Evolutionary conservation across 495 filamentous ascomycete genomes (phyloP).

Genomic region (Hyaloscypha bicolor): DNA sequence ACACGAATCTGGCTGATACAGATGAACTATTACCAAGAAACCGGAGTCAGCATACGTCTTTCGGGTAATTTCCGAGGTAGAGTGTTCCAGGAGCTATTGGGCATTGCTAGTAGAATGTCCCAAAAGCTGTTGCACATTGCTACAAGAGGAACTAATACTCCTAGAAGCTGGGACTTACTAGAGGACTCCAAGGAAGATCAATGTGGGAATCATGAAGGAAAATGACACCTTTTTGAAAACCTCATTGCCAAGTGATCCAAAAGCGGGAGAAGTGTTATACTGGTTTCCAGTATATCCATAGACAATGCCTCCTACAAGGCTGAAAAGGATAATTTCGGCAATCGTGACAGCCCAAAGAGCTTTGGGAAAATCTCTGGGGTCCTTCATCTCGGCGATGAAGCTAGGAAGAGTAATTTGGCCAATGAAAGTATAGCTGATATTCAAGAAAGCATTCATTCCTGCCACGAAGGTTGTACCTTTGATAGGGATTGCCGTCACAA

Average conservation of each 20-base stretch:
- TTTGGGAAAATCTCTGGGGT: constrained; percentile 86
- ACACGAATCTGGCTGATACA: constrained; percentile 82
- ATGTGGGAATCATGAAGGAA: constrained; percentile 89
- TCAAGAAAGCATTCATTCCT: constrained; percentile 82
- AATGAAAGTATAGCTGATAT: constrained; percentile 92
- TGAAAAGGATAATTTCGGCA: constrained; percentile 80
- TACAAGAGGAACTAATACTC: too few species aligned
- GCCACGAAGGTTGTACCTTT: constrained; percentile 74
- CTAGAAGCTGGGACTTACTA: constrained; percentile 42
- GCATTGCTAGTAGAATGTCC: too few species aligned
- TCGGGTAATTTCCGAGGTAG: too few species aligned
- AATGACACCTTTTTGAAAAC: constrained; percentile 81
- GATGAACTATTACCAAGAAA: constrained; percentile 50
- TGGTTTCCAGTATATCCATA: constrained; percentile 84
- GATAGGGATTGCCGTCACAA: constrained; percentile 65
- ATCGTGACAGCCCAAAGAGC: constrained; percentile 86
- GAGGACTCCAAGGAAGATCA: constrained; percentile 86
- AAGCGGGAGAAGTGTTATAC: constrained; percentile 80
- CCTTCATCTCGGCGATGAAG: constrained; percentile 91
- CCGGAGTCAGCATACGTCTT: too few species aligned
- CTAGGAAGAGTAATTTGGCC: constrained; percentile 88
- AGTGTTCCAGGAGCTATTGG: too few species aligned
- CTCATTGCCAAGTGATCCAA: constrained; percentile 72
- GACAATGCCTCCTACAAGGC: constrained; percentile 70
- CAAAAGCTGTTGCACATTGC: too few species aligned